Evolutionary conservation across 176 grass and related monocot genomes (phyloP).

Genomic region (Puccinellia tenuiflora): DNA sequence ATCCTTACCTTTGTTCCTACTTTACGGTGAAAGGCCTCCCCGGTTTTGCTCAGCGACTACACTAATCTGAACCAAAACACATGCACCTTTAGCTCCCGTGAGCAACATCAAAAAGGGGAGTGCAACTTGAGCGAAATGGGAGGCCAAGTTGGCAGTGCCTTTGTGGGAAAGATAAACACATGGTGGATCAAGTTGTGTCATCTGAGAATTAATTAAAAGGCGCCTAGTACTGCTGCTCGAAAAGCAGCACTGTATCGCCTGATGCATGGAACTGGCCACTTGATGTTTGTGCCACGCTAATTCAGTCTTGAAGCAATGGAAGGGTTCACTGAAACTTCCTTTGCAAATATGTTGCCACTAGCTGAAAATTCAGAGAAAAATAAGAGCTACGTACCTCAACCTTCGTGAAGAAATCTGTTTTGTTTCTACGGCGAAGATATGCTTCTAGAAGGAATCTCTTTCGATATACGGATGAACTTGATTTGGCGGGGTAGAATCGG

Average conservation of each 20-base stretch:
- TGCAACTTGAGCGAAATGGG: conserved; percentile 19
- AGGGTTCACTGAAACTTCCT: neutral
- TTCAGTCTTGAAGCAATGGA: conserved; percentile 20
- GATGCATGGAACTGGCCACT: neutral
- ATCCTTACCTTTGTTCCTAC: conserved; percentile 12
- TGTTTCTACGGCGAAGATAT: neutral
- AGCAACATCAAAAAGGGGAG: conserved; percentile 14
- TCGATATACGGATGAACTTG: neutral
- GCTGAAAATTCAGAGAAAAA: neutral
- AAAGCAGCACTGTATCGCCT: neutral
- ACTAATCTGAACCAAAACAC: neutral
- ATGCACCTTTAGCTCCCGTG: neutral
- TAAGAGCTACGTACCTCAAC: neutral
- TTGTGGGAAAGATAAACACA: neutral
- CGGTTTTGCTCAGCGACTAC: conserved; percentile 2
- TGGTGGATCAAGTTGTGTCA: conserved; percentile 18
- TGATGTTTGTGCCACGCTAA: neutral
- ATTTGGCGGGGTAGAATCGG: neutral
- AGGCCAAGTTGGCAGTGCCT: neutral
- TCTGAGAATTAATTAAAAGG: neutral
- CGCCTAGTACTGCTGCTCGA: neutral
- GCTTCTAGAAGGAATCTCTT: neutral
- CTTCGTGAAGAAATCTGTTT: neutral
- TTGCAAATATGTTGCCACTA: neutral
- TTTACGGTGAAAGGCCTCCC: conserved; percentile 3